Evolutionary conservation across 2,329 filamentous ascomycete genomes (phyloP).

Genomic region (Curvularia sp.): DNA sequence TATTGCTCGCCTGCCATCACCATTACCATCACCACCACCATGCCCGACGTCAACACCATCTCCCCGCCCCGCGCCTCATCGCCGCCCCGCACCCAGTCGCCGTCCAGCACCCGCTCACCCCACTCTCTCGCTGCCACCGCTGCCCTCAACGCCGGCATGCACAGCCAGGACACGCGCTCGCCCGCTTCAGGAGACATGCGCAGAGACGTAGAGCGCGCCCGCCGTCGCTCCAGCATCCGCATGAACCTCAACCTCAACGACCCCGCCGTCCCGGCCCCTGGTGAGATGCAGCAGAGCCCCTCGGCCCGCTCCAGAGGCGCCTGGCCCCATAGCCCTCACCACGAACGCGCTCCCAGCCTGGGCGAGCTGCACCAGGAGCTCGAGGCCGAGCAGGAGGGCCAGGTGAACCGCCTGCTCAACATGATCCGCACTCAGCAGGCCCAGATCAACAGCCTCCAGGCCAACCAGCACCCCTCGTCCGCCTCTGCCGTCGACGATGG

Average conservation of each 20-base stretch:
- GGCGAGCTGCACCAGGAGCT: constrained; percentile 81
- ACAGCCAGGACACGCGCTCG: constrained; percentile 64
- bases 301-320: constrained; percentile 35
- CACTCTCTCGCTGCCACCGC: constrained; percentile 78
- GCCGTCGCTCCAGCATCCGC: constrained; percentile 72
- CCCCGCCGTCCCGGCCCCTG: constrained; percentile 69
- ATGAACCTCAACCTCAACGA: constrained; percentile 79
- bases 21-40: neutral
- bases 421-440: constrained; percentile 80
- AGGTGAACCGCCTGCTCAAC: constrained; percentile 78
- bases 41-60: constrained; percentile 66
- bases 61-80: constrained; percentile 55
- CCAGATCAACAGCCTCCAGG: constrained; percentile 68
- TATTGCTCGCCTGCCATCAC: neutral
- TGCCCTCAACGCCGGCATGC: constrained; percentile 77
- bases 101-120: constrained; percentile 61
- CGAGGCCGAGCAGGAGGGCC: constrained; percentile 79
- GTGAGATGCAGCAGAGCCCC: constrained; percentile 68
- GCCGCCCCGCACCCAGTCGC: constrained; percentile 38
- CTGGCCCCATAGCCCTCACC: constrained; percentile 63
- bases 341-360: constrained; percentile 72
- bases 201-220: constrained; percentile 54
- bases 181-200: constrained; percentile 60
- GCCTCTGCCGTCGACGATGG: constrained; percentile 61
- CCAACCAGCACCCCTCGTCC: constrained; percentile 50